phyloP scores from a whole-genome alignment of 345 rosid species.

The Rhodamnia rubescens region DNA sequence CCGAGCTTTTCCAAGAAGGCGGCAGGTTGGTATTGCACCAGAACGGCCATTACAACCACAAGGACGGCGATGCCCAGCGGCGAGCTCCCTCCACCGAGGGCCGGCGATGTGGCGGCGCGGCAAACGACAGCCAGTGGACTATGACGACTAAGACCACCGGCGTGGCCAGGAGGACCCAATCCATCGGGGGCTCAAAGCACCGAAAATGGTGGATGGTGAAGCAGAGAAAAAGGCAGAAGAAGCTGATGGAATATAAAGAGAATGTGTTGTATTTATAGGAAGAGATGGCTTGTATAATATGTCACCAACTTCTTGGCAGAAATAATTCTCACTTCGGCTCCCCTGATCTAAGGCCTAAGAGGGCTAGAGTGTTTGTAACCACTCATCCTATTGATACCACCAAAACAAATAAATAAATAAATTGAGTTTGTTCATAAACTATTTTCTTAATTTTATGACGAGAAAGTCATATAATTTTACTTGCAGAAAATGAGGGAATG shows the following conservation, averaged over 20 bases:
- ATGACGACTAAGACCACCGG: not conserved
- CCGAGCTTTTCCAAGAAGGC: not conserved
- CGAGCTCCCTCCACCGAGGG: not conserved
- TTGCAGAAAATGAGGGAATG: too few relatives aligned
- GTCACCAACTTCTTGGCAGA: not conserved
- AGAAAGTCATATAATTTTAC: not conserved
- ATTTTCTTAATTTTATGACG: not conserved
- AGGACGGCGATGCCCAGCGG: not conserved
- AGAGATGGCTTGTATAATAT: not conserved
- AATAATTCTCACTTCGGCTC: not conserved
- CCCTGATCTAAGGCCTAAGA: not conserved
- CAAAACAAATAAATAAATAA: not conserved
- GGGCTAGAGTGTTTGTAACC: not conserved
- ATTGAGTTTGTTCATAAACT: not conserved
- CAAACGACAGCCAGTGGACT: not conserved
- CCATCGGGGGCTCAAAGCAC: not conserved
- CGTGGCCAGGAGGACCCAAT: not conserved
- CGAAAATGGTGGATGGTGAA: not conserved
- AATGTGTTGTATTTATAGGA: not conserved
- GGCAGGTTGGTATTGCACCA: not conserved
- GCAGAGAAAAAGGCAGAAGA: not conserved
- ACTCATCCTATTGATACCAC: not conserved
- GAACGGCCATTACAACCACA: not conserved
- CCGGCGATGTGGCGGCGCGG: not conserved
- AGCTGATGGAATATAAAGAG: not conserved